phyloP scores from a whole-genome alignment of 2,329 filamentous ascomycete species.

The Colletotrichum gigasporum region DNA sequence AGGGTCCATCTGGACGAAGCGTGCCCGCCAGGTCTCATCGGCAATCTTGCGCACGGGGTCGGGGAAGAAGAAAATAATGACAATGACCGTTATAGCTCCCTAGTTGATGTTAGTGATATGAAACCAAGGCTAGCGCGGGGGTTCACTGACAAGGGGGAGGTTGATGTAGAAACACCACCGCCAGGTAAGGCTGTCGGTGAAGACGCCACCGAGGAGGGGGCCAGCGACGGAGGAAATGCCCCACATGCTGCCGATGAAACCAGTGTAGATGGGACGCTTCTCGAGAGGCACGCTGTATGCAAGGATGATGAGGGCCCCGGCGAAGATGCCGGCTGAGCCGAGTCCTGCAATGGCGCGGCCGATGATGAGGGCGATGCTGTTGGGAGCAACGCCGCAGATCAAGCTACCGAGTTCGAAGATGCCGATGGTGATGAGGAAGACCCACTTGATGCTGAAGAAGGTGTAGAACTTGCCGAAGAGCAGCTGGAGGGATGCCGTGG shows the following conservation, averaged over 20 bases:
- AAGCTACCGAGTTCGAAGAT: constrained; percentile 56
- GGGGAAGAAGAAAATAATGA: constrained; percentile 41
- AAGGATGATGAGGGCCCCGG: constrained; percentile 54
- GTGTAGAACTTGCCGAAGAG: constrained; percentile 54
- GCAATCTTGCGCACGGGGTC: constrained; percentile 20
- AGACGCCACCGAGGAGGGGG: constrained; percentile 45
- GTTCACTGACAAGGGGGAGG: constrained; percentile 45
- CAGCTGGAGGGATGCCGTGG: constrained; percentile 50
- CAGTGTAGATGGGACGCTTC: constrained; percentile 46
- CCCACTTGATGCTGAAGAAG: constrained; percentile 53
- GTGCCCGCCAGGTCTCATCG: constrained; percentile 7
- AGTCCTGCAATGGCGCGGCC: constrained; percentile 47
- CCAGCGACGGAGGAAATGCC: constrained; percentile 52
- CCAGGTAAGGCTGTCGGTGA: constrained; percentile 48
- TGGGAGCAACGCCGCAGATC: constrained; percentile 47
- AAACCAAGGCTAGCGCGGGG: neutral
- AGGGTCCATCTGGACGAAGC: constrained; percentile 30
- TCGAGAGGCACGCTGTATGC: constrained; percentile 46
- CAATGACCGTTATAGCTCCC: constrained; percentile 44
- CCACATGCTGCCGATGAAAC: constrained; percentile 54
- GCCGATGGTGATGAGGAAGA: constrained; percentile 47
- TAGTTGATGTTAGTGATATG: constrained; percentile 21
- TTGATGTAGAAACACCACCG: constrained; percentile 54
- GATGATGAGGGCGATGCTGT: constrained; percentile 44
- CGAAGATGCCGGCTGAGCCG: constrained; percentile 57